Evolutionary conservation across 768 basidiomycete species (phyloP).

Genomic region (Russula virescens): DNA sequence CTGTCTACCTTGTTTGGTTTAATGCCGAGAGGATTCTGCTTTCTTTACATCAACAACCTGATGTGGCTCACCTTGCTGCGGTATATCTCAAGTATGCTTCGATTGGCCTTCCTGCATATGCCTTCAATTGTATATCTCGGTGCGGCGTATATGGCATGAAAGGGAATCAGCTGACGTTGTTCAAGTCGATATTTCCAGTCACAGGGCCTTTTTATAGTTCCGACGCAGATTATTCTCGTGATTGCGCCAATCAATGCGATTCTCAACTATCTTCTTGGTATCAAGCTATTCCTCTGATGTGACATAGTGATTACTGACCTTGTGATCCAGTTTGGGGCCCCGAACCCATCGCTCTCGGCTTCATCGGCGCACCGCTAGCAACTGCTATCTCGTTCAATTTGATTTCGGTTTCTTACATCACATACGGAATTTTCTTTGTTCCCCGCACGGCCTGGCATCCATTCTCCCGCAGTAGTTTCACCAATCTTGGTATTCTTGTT

Average conservation of each 20-base stretch:
- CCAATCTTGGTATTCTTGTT: constrained; percentile 58
- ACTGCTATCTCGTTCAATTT: constrained; percentile 87
- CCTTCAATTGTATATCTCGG: constrained; percentile 52
- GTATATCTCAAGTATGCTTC: constrained; percentile 72
- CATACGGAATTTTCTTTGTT: constrained; percentile 58
- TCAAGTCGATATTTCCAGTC: constrained; percentile 73
- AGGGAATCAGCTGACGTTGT: background rate
- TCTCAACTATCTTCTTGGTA: constrained; percentile 82
- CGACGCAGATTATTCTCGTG: constrained; percentile 75
- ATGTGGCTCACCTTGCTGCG: constrained; percentile 72
- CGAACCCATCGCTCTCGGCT: constrained; percentile 69
- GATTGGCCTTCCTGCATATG: constrained; percentile 74
- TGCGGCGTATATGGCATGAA: constrained; percentile 22
- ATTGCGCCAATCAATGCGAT: constrained; percentile 83
- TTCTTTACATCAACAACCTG: constrained; percentile 70
- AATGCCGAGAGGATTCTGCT: constrained; percentile 77
- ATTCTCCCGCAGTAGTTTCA: constrained; percentile 56
- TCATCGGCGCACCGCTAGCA: constrained; percentile 87
- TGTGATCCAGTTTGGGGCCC: constrained; percentile 69
- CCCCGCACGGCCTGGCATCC: constrained; percentile 82
- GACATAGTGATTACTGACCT: constrained; percentile 6
- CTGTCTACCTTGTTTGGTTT: constrained; percentile 69
- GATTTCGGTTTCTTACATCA: constrained; percentile 55
- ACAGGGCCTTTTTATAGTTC: constrained; percentile 79
- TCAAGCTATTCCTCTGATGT: constrained; percentile 17